These are phyloP conservation scores for Fusarium sororula DNA, from an alignment of 2,329 filamentous ascomycete species.

Conservation along the genomic window DNA sequence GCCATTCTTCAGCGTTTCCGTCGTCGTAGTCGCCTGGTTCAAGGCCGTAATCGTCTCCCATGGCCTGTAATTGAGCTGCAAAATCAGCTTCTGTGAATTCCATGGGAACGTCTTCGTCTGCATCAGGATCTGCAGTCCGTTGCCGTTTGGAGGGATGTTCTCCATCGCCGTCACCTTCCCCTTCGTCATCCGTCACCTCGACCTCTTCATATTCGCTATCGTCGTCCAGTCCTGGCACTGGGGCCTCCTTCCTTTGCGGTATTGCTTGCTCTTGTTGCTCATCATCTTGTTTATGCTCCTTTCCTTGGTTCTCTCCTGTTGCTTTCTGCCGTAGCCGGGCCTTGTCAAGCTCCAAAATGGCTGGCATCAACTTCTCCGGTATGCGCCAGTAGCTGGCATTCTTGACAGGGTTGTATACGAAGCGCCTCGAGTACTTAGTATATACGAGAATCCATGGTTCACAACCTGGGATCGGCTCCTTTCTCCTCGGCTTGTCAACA, in stretches of 20 bases:
- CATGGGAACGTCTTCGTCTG: slow-evolving; percentile 61
- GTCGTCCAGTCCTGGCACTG: slow-evolving; percentile 42
- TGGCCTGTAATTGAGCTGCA: slow-evolving; percentile 87
- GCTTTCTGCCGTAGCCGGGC: slow-evolving; percentile 71
- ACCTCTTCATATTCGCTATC: slow-evolving; percentile 69
- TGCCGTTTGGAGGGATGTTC: slow-evolving; percentile 69
- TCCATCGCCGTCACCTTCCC: slow-evolving; percentile 62
- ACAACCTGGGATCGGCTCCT: slow-evolving; percentile 79
- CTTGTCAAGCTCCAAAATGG: slow-evolving; percentile 77
- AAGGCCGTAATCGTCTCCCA: slow-evolving; percentile 85
- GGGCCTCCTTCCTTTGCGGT: neutral
- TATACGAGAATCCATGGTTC: slow-evolving; percentile 93
- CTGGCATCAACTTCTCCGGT: slow-evolving; percentile 84
- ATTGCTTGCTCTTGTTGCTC: neutral
- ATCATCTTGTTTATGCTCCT: slow-evolving; percentile 9
- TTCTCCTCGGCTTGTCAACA: slow-evolving; percentile 82
- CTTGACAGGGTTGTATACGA: slow-evolving; percentile 88
- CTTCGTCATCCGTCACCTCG: slow-evolving; percentile 55
- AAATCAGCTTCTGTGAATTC: slow-evolving; percentile 97
- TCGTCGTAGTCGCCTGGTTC: slow-evolving; percentile 81
- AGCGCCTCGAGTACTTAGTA: slow-evolving; percentile 88
- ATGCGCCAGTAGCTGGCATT: slow-evolving; percentile 96
- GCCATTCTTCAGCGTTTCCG: slow-evolving; percentile 67
- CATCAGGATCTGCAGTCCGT: slow-evolving; percentile 68
- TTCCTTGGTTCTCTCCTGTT: slow-evolving; percentile 42